Percentiles rank a stretch among this genome's conserved stretches.
These are phyloP conservation scores for Rickenella mellea DNA, from an alignment of 768 basidiomycete genomes.

Conservation along the genomic window DNA sequence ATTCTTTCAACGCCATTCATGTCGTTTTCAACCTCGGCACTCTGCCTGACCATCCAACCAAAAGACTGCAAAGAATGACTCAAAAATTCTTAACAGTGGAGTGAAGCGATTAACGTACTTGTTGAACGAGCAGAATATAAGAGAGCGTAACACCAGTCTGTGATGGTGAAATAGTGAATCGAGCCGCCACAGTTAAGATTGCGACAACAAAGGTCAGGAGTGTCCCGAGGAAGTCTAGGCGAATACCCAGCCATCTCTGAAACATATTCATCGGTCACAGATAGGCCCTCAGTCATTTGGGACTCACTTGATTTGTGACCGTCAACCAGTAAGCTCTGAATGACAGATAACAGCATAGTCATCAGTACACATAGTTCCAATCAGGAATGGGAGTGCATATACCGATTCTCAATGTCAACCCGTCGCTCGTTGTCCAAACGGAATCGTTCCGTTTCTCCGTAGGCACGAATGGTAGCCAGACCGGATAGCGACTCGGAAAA, in stretches of 20 bases:
- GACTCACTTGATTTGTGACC: constrained; percentile 62
- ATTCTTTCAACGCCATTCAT: constrained; percentile 90
- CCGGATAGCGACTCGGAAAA: constrained; percentile 89
- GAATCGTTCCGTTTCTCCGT: constrained; percentile 74
- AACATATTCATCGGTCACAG: constrained; percentile 6
- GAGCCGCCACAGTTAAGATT: constrained; percentile 65
- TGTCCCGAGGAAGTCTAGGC: constrained; percentile 78
- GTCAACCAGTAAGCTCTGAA: constrained; percentile 78
- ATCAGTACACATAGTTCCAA: constrained; percentile 2
- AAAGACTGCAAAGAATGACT: constrained; percentile 33
- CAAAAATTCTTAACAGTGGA: background rate
- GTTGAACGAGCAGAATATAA: constrained; percentile 74
- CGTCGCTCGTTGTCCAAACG: constrained; percentile 60
- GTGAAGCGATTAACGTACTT: constrained; percentile 29
- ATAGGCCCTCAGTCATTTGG: background rate
- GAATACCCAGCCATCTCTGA: constrained; percentile 79
- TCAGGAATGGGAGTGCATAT: constrained; percentile 5
- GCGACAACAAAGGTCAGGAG: constrained; percentile 69
- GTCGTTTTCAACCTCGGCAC: constrained; percentile 84
- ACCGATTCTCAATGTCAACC: constrained; percentile 80
- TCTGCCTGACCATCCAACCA: constrained; percentile 68
- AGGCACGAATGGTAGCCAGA: constrained; percentile 80
- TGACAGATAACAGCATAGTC: no score
- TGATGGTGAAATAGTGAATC: constrained; percentile 68
- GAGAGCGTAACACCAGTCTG: constrained; percentile 72